These are phyloP conservation scores for Elaeis guineensis DNA, from an alignment of 176 grass and related monocot species.

Conservation along the genomic window DNA sequence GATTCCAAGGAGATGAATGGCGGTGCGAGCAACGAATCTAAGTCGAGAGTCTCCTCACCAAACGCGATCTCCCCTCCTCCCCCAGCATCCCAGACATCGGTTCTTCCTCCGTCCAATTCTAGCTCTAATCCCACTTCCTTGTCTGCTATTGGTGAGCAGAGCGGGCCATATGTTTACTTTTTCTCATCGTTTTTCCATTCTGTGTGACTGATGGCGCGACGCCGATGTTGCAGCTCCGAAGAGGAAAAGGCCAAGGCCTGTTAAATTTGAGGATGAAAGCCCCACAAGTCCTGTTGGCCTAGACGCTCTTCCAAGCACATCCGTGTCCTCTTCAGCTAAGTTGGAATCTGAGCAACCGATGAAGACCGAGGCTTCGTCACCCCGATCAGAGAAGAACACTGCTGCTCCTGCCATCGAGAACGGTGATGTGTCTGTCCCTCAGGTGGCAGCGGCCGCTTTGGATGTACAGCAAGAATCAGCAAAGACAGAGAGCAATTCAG, in stretches of 20 bases:
- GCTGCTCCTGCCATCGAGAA: constrained; percentile 30
- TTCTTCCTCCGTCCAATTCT: constrained; percentile 45
- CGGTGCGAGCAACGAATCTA: constrained; percentile 26
- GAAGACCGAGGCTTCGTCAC: constrained; percentile 23
- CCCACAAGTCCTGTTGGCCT: not conserved
- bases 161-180: not conserved
- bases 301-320: not conserved
- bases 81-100: constrained; percentile 22
- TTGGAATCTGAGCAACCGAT: constrained; percentile 22
- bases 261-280: constrained; percentile 65
- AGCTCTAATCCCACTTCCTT: constrained; percentile 32
- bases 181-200: not conserved
- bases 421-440: constrained; percentile 18
- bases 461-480: constrained; percentile 29
- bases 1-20: constrained; percentile 37
- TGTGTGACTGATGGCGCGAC: too few species aligned
- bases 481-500: constrained; percentile 28
- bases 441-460: not conserved
- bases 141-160: constrained; percentile 38
- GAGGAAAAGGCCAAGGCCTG: constrained; percentile 72
- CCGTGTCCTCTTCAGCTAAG: constrained; percentile 20
- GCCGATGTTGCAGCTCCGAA: constrained; percentile 46
- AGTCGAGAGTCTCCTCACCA: constrained; percentile 64
- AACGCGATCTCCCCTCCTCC: constrained; percentile 18
- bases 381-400: constrained; percentile 52